These are phyloP conservation scores for Diversispora eburnea DNA, from an alignment of 192 early-diverging fungal species.

Conservation along the genomic window DNA sequence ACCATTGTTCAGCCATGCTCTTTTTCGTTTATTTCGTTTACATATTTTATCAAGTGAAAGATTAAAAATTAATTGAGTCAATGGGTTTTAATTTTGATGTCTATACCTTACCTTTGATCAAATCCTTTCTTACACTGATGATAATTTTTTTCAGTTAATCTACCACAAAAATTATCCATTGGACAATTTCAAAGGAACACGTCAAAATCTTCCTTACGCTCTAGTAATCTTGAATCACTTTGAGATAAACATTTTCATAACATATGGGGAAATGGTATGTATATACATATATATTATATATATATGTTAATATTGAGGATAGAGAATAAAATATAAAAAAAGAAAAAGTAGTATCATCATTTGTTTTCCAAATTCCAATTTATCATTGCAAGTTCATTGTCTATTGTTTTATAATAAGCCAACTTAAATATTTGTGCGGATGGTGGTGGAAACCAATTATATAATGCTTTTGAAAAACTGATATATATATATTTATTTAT, in stretches of 20 bases:
- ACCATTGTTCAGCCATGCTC: too few species aligned
- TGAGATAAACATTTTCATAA: background rate
- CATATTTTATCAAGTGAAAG: too few species aligned
- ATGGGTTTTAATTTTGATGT: too few species aligned
- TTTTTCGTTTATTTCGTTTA: too few species aligned
- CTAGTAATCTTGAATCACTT: constrained; percentile 8
- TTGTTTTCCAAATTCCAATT: too few species aligned
- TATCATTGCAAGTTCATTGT: background rate
- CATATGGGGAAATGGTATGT: constrained; percentile 14
- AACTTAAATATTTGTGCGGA: constrained; percentile 69
- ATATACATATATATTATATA: background rate
- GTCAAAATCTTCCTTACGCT: background rate
- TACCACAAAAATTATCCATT: background rate
- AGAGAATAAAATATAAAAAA: too few species aligned
- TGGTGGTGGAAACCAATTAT: constrained; percentile 87
- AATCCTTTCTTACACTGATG: too few species aligned
- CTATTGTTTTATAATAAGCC: background rate
- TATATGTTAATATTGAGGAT: background rate
- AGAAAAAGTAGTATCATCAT: background rate
- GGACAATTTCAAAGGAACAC: background rate
- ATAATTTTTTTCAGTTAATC: background rate
- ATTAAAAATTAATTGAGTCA: too few species aligned
- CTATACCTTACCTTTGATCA: too few species aligned
- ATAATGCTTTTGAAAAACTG: constrained; percentile 54
- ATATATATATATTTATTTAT: too few species aligned